Percentiles rank a stretch among this genome's conserved stretches.
phyloP scores from a whole-genome alignment of 164 flowering plant species.

The Magnolia officinalis region DNA sequence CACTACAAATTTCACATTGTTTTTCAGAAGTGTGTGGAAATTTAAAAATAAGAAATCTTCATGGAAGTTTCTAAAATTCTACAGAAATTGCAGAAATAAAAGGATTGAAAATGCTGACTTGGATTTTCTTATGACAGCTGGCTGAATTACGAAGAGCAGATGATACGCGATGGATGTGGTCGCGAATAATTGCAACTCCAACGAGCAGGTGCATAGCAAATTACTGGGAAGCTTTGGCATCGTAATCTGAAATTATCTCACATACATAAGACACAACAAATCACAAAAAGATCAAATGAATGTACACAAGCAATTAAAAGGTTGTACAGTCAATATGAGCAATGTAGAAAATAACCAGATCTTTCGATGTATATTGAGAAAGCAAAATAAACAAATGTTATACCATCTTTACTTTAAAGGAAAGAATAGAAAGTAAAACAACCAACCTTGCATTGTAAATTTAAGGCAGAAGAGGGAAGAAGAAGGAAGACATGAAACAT shows the following conservation, averaged over 20 bases:
- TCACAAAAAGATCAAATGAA: not conserved
- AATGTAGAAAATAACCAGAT: not conserved
- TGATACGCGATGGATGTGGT: constrained; percentile 61
- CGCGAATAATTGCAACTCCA: constrained; percentile 61
- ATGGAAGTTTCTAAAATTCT: not conserved
- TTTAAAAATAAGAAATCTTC: not conserved
- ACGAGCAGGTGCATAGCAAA: constrained; percentile 50
- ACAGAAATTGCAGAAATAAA: not conserved
- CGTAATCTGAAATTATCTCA: constrained; percentile 16
- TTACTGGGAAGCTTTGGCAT: constrained; percentile 51
- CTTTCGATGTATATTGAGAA: not conserved
- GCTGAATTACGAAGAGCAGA: constrained; percentile 54
- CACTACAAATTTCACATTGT: not conserved
- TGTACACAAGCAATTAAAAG: not conserved
- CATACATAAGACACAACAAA: not conserved
- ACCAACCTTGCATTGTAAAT: no score
- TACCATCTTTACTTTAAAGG: no score
- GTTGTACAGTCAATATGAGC: no score
- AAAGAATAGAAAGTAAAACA: no score
- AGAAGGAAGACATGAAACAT: no score
- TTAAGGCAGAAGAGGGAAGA: no score
- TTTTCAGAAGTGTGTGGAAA: not conserved
- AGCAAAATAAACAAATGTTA: no score
- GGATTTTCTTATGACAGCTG: constrained; percentile 44
- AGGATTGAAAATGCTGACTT: constrained; percentile 8